These are phyloP conservation scores for Physcomitrium patens DNA, from an alignment of 225 moss, liverwort and hornwort genomes.

Conservation along the genomic window DNA sequence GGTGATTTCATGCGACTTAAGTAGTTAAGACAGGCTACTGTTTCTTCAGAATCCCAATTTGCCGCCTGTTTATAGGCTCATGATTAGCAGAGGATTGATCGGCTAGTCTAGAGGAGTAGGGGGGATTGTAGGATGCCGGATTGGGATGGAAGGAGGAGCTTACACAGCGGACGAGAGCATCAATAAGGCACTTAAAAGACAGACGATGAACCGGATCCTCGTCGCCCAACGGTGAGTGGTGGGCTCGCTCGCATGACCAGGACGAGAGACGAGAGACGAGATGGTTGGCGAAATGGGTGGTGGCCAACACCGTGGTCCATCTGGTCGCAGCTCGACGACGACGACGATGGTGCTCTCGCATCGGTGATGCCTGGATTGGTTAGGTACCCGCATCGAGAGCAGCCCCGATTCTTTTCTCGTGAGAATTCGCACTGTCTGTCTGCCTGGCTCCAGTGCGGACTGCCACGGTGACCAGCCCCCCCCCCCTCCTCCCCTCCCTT, in stretches of 20 bases:
- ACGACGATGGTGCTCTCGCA: too few species aligned
- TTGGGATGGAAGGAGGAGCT: not conserved
- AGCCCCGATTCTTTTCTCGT: not conserved
- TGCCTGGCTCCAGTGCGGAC: too few species aligned
- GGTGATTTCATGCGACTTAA: constrained; percentile 17
- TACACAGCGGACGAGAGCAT: not conserved
- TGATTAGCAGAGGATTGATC: constrained; percentile 21
- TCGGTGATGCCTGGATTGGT: not conserved
- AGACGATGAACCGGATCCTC: not conserved
- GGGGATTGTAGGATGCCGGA: not conserved
- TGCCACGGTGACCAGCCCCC: too few species aligned
- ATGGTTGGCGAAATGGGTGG: constrained; percentile 22
- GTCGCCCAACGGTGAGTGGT: constrained; percentile 18
- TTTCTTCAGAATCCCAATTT: constrained; percentile 20
- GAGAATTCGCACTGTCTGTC: not conserved
- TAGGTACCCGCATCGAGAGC: not conserved
- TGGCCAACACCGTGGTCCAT: constrained; percentile 21
- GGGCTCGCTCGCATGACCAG: constrained; percentile 15
- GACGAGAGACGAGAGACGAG: not conserved
- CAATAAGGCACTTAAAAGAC: too few species aligned
- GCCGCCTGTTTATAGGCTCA: constrained; percentile 6
- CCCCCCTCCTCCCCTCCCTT: too few species aligned
- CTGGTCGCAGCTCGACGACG: constrained; percentile 17
- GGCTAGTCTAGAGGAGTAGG: constrained; percentile 8
- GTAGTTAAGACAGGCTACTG: not conserved